A percentile compares a stretch with the other conserved stretches of the same genome.
phyloP scores from a whole-genome alignment of 768 basidiomycete genomes.

The Leccinum uliginosum region DNA sequence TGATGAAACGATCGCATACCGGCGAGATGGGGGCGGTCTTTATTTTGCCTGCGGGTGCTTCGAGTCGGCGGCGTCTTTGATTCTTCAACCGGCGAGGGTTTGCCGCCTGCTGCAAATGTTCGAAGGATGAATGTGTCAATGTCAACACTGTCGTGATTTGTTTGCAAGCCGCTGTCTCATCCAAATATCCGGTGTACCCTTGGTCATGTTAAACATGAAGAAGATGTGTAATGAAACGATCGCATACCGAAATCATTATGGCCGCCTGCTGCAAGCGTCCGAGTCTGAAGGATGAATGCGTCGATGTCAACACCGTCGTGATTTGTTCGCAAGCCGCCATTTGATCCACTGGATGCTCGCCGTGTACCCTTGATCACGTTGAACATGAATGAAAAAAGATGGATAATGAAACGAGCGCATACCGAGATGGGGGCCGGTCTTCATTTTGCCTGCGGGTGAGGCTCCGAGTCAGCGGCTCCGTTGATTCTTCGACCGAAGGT shows the following conservation, averaged over 20 bases:
- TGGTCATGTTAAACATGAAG: no score
- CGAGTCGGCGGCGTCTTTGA: constrained; percentile 67
- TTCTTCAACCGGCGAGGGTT: constrained; percentile 37
- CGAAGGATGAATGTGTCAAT: constrained; percentile 72
- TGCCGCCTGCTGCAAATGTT: constrained; percentile 57
- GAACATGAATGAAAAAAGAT: no score
- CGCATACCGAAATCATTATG: no score
- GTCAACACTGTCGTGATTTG: constrained; percentile 31
- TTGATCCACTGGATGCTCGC: constrained; percentile 35
- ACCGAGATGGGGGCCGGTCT: constrained; percentile 51
- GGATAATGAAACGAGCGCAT: no score
- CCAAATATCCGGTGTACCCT: constrained; percentile 22
- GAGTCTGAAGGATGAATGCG: constrained; percentile 67
- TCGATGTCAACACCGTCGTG: constrained; percentile 48
- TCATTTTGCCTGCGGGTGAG: constrained; percentile 38
- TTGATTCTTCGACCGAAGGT: constrained; percentile 38
- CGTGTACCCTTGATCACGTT: no score
- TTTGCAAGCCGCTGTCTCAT: constrained; percentile 35
- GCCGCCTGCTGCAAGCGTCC: constrained; percentile 54
- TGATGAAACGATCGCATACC: no score
- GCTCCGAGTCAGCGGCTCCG: constrained; percentile 57
- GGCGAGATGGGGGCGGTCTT: no score
- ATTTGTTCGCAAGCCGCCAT: constrained; percentile 30
- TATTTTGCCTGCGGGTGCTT: no score
- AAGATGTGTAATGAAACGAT: no score